phyloP scores from a whole-genome alignment of 352 stramenopile genomes.

The Pythium diclinum region DNA sequence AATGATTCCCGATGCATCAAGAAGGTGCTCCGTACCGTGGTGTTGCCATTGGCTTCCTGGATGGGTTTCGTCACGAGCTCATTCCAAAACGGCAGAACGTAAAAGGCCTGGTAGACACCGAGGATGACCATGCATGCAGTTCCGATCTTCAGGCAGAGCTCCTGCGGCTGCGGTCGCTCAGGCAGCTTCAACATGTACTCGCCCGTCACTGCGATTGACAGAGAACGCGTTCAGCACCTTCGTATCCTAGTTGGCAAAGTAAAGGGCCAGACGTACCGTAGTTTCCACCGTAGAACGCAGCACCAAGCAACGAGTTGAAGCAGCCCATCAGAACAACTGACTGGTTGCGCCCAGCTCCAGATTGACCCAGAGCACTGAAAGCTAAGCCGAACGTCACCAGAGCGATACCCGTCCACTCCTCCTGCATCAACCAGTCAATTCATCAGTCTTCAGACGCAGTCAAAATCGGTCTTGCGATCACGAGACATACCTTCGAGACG shows the following conservation, averaged over 20 bases:
- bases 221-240: background rate
- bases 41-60: conserved; percentile 65
- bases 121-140: conserved; percentile 70
- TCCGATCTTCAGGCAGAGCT: conserved; percentile 81
- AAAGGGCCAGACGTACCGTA: conserved; percentile 37
- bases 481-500: conserved; percentile 36
- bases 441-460: background rate
- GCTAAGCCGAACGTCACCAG: conserved; percentile 81
- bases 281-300: conserved; percentile 83
- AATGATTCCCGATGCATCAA: too few species aligned
- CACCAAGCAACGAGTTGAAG: conserved; percentile 76
- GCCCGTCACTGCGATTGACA: conserved; percentile 45
- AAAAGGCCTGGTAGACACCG: conserved; percentile 73
- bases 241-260: background rate
- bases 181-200: conserved; percentile 82
- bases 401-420: conserved; percentile 81
- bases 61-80: conserved; percentile 74
- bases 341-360: conserved; percentile 53
- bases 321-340: conserved; percentile 82
- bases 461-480: background rate
- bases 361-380: conserved; percentile 76
- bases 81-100: conserved; percentile 77
- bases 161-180: conserved; percentile 64
- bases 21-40: conserved; percentile 23
- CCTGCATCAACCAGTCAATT: conserved; percentile 16